Evolutionary conservation across 257 asterid genomes (phyloP), one percentile per base, ranked within the genome.

Genomic region (Catharanthus roseus): DNA sequence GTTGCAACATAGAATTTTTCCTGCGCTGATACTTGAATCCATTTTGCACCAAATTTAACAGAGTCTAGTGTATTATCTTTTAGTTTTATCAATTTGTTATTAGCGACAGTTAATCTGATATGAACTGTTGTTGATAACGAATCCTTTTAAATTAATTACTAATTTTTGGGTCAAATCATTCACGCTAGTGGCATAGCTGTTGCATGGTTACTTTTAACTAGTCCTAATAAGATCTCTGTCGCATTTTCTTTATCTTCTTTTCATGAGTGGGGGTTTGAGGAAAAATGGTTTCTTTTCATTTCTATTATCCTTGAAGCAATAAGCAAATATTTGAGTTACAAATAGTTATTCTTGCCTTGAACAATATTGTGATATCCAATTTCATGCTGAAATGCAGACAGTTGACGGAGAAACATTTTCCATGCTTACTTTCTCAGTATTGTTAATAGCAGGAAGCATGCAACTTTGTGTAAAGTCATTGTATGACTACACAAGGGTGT

Each of bases 401-500:
- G 42, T 67, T 41, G 78, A 68, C 33, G 39, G 16, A 41, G 83
- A 79, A 33, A 75, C 77, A 7, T 77, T 79, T 60, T 50, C 83
- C 16, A 60, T 60, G 79, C 71, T 73, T 65, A 72, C 73, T 36
- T n/a, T 60, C n/a, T 70, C 83, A 5, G 65, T 79, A 33, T 26
- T 77, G 49, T 7, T 82, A 26, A 74, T 74, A 29, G 79, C 83
- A 16, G 71, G 77, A 44, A 51, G 34, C 65, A 68, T 78, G 12
- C 76, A 70, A 56, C 33, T 70, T 11, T 65, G 69, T 28, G 86
- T 70, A 51, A 75, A 72, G n/a, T 38, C 74, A 42, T 39, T 82
- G 28, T 79, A 79, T 36, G 83, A 82, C 60, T 62, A 61, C 61
- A 38, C 83, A 29, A 76, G 80, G 71, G 74, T 69, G 18, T 78